Base-by-base conservation (phyloP, 139 green algal genomes). In the Nannochloris sp. region DNA sequence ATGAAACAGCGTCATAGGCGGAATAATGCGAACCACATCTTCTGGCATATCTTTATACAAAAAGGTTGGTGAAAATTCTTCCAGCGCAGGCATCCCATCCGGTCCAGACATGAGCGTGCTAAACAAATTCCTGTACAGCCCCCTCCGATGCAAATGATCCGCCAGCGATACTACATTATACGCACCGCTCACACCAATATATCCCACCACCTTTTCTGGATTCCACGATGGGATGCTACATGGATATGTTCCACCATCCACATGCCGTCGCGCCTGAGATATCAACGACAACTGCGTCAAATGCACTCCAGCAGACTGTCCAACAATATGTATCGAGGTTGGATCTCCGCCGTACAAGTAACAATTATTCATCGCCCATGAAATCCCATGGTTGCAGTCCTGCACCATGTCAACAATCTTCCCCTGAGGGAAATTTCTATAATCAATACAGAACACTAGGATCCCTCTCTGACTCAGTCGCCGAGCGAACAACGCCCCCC, bases 391-490 rank as follows among this genome's bases (percentile, higher is more conserved):
- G 78, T 95, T 93, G 15, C 95, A 73, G 68, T 97, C 91, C 55
- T 92, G 66, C 31, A 97, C 46, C 91, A 97, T 97, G 70, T 96
- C 82, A 9, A 75, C 44, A 3, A 76, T 72, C 5, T 72, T 85
- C 43, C 85, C 87, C 83, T 96, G 89, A 2, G 90, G 90, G 51
- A 95, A 97, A 71, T 97, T 97, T 9, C 89, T 65, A 78, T 97
- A 97, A 75, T 97, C 91, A 11, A 97, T 71, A 66, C 81, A 96
- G 2, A 74, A 83, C 27, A 96, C 89, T 16, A 97, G 57, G 27
- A 92, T 79, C 12, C 90, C 90, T 6, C 76, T 57, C 59, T 94
- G 72, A 55, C 80, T 87, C 10, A 97, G 75, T 36, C 87, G 71
- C 55, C 81, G 63, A 3, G 67, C 91, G 43, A 97, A 79, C 36